Conservation (phyloP, 768 basidiomycete species). For the Pulveroboletus sp. region DNA sequence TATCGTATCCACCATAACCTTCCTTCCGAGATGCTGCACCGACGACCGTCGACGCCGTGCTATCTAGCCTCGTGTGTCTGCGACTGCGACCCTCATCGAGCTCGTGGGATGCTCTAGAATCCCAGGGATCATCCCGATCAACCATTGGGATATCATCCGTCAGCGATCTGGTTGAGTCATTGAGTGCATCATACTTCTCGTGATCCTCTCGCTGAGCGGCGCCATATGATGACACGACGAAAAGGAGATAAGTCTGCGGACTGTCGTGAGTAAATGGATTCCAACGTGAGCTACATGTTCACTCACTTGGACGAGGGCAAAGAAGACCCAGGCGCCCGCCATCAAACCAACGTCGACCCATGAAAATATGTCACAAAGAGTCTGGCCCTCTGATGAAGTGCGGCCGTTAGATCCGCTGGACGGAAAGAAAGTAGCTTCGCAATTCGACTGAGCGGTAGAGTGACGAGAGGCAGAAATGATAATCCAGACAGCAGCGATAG, state of each 20-base stretch:
- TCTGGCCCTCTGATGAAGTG: constrained; percentile 49
- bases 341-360: constrained; percentile 93
- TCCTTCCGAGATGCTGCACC: constrained; percentile 46
- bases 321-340: constrained; percentile 79
- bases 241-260: constrained; percentile 44
- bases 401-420: constrained; percentile 28
- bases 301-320: constrained; percentile 73
- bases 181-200: constrained; percentile 70
- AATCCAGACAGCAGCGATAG: constrained; percentile 76
- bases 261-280: constrained; percentile 1
- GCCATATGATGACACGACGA: constrained; percentile 60
- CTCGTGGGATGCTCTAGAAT: constrained; percentile 49
- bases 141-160: constrained; percentile 60
- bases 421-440: constrained; percentile 56
- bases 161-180: constrained; percentile 51
- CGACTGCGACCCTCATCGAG: constrained; percentile 34
- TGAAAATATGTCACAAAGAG: constrained; percentile 83
- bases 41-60: constrained; percentile 56
- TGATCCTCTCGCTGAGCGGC: constrained; percentile 74
- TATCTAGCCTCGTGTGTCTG: constrained; percentile 50
- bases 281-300: neutral
- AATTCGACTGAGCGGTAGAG: constrained; percentile 60
- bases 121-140: constrained; percentile 67
- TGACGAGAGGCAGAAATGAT: constrained; percentile 78
- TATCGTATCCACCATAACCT: constrained; percentile 28